Conservation (phyloP, 352 stramenopile genomes). For the Pythium phragmiticola region DNA sequence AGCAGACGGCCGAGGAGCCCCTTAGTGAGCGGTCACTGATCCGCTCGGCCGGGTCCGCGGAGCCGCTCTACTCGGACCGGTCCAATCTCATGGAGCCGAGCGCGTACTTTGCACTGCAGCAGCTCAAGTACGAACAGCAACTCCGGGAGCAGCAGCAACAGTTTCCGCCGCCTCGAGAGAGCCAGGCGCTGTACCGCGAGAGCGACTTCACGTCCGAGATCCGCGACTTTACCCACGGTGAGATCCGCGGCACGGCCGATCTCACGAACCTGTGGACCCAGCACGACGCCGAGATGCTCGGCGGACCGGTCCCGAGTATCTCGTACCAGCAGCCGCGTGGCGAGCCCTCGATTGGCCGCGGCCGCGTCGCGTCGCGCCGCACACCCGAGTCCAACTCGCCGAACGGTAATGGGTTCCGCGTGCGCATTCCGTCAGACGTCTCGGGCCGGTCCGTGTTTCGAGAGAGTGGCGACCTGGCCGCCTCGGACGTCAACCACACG, state of each 20-base stretch:
- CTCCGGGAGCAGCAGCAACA: constrained; percentile 17
- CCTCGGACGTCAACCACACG: constrained; percentile 1
- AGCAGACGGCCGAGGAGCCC: constrained; percentile 3
- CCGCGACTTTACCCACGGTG: constrained; percentile 15
- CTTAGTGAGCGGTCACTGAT: constrained; percentile 2
- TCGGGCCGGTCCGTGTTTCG: constrained; percentile 6
- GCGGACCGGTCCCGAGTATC: not conserved
- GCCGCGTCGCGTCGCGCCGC: not conserved
- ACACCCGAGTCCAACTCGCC: not conserved
- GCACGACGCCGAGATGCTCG: constrained; percentile 2
- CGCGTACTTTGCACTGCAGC: constrained; percentile 25
- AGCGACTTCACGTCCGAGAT: constrained; percentile 25
- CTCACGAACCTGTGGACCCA: constrained; percentile 24
- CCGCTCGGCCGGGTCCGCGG: constrained; percentile 4
- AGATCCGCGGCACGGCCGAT: constrained; percentile 24
- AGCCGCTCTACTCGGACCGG: constrained; percentile 1
- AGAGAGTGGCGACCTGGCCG: not conserved
- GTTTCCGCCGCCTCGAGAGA: constrained; percentile 8
- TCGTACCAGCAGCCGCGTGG: constrained; percentile 14
- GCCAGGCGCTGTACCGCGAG: constrained; percentile 12
- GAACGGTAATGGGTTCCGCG: not conserved
- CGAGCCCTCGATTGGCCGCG: not conserved
- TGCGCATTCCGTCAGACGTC: constrained; percentile 10
- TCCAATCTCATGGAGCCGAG: constrained; percentile 13
- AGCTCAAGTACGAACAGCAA: constrained; percentile 11